phyloP scores from a whole-genome alignment of 345 rosid genomes.

The Corchorus olitorius region DNA sequence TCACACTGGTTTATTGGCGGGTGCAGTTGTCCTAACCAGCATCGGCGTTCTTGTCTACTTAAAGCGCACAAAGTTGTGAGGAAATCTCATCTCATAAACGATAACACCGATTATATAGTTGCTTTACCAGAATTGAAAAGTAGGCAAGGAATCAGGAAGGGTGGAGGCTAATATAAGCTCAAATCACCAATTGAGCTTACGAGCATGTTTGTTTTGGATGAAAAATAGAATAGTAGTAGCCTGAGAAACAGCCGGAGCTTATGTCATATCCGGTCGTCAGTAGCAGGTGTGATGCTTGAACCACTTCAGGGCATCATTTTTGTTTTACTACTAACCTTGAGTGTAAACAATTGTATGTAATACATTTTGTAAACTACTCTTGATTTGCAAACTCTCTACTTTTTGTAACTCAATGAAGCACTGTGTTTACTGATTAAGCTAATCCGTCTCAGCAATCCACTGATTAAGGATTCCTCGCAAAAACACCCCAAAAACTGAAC shows the following conservation, averaged over 20 bases:
- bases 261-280: background rate
- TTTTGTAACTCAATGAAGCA: background rate
- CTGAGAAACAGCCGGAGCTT: background rate
- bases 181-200: background rate
- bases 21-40: constrained; percentile 70
- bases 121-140: too few species aligned
- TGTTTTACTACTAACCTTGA: background rate
- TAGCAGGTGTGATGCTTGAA: background rate
- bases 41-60: constrained; percentile 62
- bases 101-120: background rate
- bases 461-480: too few species aligned
- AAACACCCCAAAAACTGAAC: too few species aligned
- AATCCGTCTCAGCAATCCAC: background rate
- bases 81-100: background rate
- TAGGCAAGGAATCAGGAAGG: background rate
- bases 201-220: background rate
- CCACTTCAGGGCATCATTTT: background rate
- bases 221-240: background rate
- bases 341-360: background rate
- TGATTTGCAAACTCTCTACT: background rate
- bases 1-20: constrained; percentile 52
- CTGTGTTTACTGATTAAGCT: background rate
- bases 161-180: background rate
- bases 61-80: constrained; percentile 65
- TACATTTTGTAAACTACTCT: constrained; percentile 2